phyloP scores from a whole-genome alignment of 257 asterid species.

The Scutellaria baicalensis region DNA sequence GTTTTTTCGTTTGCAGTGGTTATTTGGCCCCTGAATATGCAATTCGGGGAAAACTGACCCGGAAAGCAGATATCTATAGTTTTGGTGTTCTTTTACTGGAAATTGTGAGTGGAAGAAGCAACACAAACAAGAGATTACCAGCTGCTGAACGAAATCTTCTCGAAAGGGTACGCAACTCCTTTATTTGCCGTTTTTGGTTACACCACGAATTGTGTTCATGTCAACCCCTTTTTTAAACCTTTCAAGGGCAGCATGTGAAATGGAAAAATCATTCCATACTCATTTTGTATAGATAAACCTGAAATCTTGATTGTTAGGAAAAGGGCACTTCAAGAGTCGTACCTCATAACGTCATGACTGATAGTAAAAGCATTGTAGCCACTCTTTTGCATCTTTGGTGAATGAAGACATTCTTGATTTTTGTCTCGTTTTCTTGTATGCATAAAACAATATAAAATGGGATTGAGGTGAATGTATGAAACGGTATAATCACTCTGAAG shows the following conservation, averaged over 20 bases:
- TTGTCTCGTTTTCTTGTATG: neutral
- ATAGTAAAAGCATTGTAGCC: neutral
- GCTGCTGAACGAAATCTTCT: slow-evolving; percentile 56
- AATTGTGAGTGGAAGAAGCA: slow-evolving; percentile 73
- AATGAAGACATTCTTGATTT: neutral
- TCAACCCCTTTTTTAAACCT: neutral
- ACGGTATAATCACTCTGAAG: neutral
- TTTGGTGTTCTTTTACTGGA: slow-evolving; percentile 81
- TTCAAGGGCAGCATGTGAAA: neutral
- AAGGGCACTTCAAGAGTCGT: neutral
- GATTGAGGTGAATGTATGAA: neutral
- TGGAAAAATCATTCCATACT: neutral
- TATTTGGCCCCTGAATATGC: slow-evolving; percentile 98
- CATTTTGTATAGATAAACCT: neutral
- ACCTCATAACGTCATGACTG: neutral
- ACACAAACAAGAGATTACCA: slow-evolving; percentile 63
- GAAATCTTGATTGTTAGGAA: neutral
- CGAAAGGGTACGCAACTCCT: slow-evolving; percentile 52
- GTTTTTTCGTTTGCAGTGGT: slow-evolving; percentile 45
- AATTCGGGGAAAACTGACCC: slow-evolving; percentile 69
- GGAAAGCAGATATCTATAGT: slow-evolving; percentile 87
- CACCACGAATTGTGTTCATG: too few relatives aligned
- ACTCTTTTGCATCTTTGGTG: neutral
- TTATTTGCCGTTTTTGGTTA: neutral
- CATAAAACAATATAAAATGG: neutral